phyloP scores from a whole-genome alignment of 371 early-diverging fungal genomes.

The Lichtheimia ramosa region DNA sequence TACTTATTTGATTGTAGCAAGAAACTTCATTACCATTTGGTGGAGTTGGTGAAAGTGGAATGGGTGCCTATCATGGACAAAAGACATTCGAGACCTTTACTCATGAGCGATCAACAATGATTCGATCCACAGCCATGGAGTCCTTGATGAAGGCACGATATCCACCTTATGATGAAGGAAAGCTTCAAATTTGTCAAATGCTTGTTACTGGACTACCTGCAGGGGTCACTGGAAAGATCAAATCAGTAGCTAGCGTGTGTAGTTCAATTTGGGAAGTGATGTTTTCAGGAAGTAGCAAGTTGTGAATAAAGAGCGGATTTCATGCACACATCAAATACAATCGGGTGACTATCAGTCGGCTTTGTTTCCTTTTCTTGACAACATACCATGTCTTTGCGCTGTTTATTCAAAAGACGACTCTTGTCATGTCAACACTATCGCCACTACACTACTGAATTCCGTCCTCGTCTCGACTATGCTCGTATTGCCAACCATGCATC shows the following conservation, averaged over 20 bases:
- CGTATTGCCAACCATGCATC: constrained; percentile 55
- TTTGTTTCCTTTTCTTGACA: too few relatives aligned
- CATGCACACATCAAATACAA: too few relatives aligned
- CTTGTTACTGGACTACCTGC: constrained; percentile 33
- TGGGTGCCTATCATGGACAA: constrained; percentile 81
- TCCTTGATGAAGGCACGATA: constrained; percentile 46
- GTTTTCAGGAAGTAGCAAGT: constrained; percentile 17
- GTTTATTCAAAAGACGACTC: not conserved
- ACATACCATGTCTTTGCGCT: too few relatives aligned
- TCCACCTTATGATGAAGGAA: constrained; percentile 48
- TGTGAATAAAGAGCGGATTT: constrained; percentile 6
- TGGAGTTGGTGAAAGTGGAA: constrained; percentile 83
- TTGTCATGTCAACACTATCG: not conserved
- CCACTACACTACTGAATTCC: not conserved
- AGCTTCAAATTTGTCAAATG: constrained; percentile 24
- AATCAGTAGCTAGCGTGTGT: constrained; percentile 23
- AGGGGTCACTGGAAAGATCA: constrained; percentile 23
- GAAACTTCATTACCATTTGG: constrained; percentile 77
- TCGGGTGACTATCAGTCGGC: too few relatives aligned
- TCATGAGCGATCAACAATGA: constrained; percentile 60
- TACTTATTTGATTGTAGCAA: constrained; percentile 13
- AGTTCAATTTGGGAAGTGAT: constrained; percentile 31
- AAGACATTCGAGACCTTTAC: constrained; percentile 75
- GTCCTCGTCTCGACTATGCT: constrained; percentile 64
- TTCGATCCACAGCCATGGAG: constrained; percentile 52